These are phyloP conservation scores for Patellaria atrata DNA, from an alignment of 495 filamentous ascomycete species.

Conservation along the genomic window DNA sequence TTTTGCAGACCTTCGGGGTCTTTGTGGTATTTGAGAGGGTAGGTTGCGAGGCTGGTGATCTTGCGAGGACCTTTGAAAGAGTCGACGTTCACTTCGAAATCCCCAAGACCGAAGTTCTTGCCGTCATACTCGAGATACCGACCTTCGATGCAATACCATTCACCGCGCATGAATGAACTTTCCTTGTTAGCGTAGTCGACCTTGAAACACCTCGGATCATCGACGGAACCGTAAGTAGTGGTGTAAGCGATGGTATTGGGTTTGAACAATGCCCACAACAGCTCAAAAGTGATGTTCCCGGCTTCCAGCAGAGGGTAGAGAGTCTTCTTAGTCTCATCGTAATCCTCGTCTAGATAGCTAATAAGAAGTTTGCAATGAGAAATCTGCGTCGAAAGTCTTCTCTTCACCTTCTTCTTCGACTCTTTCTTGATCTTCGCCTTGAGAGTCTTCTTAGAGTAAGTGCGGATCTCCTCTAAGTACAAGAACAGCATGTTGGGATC, in stretches of 20 bases:
- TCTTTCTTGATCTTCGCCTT: conserved; percentile 46
- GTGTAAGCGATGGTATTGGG: conserved; percentile 77
- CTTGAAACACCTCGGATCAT: conserved; percentile 83
- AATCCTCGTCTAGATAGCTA: conserved; percentile 72
- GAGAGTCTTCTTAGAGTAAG: conserved; percentile 46
- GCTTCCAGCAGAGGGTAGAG: conserved; percentile 72
- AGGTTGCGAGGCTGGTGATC: conserved; percentile 64
- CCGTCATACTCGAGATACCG: conserved; percentile 77
- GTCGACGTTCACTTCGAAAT: conserved; percentile 56
- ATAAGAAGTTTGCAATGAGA: conserved; percentile 64
- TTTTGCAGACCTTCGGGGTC: conserved; percentile 49
- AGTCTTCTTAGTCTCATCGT: conserved; percentile 61
- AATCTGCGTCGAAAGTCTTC: conserved; percentile 36
- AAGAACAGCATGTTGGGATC: conserved; percentile 85
- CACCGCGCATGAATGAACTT: conserved; percentile 55
- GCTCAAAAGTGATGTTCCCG: conserved; percentile 78
- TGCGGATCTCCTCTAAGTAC: conserved; percentile 63
- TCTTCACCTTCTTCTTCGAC: conserved; percentile 52
- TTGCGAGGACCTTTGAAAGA: conserved; percentile 73
- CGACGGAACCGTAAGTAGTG: conserved; percentile 60
- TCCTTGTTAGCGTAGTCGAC: conserved; percentile 69
- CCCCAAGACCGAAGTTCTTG: conserved; percentile 56
- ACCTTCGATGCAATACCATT: conserved; percentile 72
- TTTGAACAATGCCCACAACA: conserved; percentile 84
- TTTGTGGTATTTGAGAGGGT: conserved; percentile 72